Conservation (phyloP, 306 rosid genomes). For the Cyclanthera cordifolia region DNA sequence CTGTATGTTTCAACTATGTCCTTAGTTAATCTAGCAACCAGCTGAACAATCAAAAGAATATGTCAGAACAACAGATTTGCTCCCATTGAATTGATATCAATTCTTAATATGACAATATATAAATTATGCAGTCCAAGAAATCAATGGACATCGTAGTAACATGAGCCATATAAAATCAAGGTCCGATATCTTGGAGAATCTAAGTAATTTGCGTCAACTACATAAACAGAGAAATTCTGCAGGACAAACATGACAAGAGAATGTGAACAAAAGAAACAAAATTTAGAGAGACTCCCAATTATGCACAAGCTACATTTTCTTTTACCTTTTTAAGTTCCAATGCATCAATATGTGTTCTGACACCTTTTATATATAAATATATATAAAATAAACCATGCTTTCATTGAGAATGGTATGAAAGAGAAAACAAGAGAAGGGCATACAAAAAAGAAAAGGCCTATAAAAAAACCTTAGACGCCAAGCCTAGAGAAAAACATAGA, state of each 20-base stretch:
- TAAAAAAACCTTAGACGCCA: no score
- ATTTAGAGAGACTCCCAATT: neutral
- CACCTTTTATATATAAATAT: neutral
- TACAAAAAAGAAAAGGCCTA: no score
- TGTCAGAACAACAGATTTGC: conserved; percentile 19
- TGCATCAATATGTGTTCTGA: neutral
- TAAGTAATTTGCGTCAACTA: neutral
- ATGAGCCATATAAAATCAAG: neutral
- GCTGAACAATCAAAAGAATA: conserved; percentile 45
- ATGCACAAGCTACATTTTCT: neutral
- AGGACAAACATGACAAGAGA: neutral
- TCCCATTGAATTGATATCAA: neutral
- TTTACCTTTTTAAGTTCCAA: neutral
- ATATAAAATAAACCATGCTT: no score
- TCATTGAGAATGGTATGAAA: no score
- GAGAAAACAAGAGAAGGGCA: no score
- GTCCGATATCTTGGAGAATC: neutral
- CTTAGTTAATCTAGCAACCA: conserved; percentile 80
- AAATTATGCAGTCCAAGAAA: neutral
- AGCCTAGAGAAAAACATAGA: no score
- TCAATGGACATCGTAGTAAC: neutral
- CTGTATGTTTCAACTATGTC: conserved; percentile 80
- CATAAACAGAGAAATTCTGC: neutral
- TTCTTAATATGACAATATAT: neutral
- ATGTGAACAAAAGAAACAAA: neutral